Conservation (phyloP, 1,139 yeast genomes). For the Candida freyschussii region DNA sequence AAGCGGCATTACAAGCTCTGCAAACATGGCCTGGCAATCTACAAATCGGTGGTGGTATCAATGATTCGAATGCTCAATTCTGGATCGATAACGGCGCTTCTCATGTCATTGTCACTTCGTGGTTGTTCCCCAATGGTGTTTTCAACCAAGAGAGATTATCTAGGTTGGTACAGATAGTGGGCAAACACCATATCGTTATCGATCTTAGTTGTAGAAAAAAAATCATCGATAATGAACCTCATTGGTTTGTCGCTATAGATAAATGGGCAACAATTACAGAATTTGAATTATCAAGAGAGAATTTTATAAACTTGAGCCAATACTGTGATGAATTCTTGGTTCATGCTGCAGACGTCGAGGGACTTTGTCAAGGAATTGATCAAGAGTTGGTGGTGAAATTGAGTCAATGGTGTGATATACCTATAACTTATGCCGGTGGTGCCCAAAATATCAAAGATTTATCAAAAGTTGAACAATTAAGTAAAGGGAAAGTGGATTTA, state of each 20-base stretch:
- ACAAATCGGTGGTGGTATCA: conserved; percentile 95
- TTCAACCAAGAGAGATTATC: conserved; percentile 21
- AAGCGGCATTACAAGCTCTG: conserved; percentile 76
- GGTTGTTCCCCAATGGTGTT: conserved; percentile 50
- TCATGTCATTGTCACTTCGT: conserved; percentile 88
- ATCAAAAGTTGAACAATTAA: conserved; percentile 55
- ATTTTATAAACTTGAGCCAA: conserved; percentile 48
- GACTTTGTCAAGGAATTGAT: conserved; percentile 89
- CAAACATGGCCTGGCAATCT: conserved; percentile 65
- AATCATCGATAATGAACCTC: conserved; percentile 27
- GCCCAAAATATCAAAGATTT: conserved; percentile 74
- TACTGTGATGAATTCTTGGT: conserved; percentile 84
- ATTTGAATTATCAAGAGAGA: conserved; percentile 47
- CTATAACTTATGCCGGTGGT: conserved; percentile 95
- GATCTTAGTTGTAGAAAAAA: conserved; percentile 78
- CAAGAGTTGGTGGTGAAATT: conserved; percentile 63
- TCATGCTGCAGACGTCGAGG: conserved; percentile 99
- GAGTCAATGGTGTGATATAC: conserved; percentile 77
- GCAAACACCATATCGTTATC: conserved; percentile 68
- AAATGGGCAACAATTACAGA: conserved; percentile 92
- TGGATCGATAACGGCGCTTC: conserved; percentile 74
- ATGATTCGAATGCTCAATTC: conserved; percentile 56
- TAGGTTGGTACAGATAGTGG: conserved; percentile 46
- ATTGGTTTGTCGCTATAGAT: conserved; percentile 94
- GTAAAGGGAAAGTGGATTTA: conserved; percentile 79